Percentiles rank a stretch among this genome's conserved stretches.
Conservation (phyloP, 192 early-diverging fungal genomes). For the Coemansia sp. region DNA sequence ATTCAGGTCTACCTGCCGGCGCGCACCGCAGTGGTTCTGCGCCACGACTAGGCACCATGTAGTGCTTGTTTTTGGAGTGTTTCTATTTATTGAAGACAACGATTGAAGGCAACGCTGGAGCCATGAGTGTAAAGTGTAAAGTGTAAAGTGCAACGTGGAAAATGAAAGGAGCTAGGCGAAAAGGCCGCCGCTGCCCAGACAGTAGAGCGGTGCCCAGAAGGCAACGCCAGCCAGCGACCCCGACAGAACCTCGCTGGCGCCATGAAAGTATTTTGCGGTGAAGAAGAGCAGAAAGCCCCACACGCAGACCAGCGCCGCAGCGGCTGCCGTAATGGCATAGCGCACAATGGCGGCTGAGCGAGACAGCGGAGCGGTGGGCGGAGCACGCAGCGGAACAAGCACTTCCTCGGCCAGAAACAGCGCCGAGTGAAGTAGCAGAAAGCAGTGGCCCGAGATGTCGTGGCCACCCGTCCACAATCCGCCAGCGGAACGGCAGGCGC, state of each 20-base stretch:
- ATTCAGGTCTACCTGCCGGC: slow-evolving; percentile 83
- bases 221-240: slow-evolving; percentile 68
- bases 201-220: slow-evolving; percentile 61
- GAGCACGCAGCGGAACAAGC: slow-evolving; percentile 29
- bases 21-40: slow-evolving; percentile 68
- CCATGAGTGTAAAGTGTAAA: slow-evolving; percentile 1
- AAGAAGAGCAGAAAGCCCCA: slow-evolving; percentile 79
- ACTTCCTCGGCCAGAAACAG: slow-evolving; percentile 74
- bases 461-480: slow-evolving; percentile 77
- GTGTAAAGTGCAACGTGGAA: neutral
- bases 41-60: slow-evolving; percentile 22
- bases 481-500: slow-evolving; percentile 55
- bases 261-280: slow-evolving; percentile 83
- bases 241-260: slow-evolving; percentile 63
- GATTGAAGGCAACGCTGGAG: neutral
- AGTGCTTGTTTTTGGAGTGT: neutral
- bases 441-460: slow-evolving; percentile 88
- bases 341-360: slow-evolving; percentile 31
- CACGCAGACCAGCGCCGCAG: slow-evolving; percentile 56
- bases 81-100: neutral
- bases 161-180: neutral
- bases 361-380: slow-evolving; percentile 31
- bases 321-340: slow-evolving; percentile 30
- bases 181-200: neutral
- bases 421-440: slow-evolving; percentile 75